Conservation (phyloP, 768 basidiomycete genomes). For the Kwoniella pini region DNA sequence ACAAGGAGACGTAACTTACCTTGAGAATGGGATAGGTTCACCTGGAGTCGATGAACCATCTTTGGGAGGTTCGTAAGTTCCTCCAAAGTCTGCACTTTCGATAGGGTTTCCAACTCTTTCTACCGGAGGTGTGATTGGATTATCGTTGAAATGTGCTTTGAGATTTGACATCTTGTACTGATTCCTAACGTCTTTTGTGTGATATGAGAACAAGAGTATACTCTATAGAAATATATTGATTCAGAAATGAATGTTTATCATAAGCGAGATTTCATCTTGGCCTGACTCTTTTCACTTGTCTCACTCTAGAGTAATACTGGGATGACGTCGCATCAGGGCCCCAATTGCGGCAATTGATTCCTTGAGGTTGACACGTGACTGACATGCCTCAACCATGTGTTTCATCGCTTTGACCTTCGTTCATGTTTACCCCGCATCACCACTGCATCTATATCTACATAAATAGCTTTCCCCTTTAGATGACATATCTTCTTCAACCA, state of each 20-base stretch:
- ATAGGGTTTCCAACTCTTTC: conserved; percentile 20
- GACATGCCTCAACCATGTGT: neutral
- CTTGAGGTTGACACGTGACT: neutral
- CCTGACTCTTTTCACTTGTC: neutral
- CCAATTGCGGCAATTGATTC: neutral
- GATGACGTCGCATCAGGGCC: conserved; percentile 1
- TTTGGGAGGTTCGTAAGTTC: conserved; percentile 1
- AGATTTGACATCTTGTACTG: conserved; percentile 17
- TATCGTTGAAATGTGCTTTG: conserved; percentile 23
- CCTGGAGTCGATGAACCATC: conserved; percentile 7
- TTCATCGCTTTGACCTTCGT: neutral
- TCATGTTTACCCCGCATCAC: neutral
- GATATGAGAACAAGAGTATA: too few species aligned
- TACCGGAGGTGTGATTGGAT: conserved; percentile 29
- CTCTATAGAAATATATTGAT: too few species aligned
- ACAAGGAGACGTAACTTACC: conserved; percentile 20
- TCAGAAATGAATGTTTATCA: too few species aligned
- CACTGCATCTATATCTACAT: too few species aligned
- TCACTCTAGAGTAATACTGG: neutral
- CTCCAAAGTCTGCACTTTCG: conserved; percentile 3
- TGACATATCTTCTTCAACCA: too few species aligned
- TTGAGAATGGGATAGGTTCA: conserved; percentile 48
- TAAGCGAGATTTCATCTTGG: neutral
- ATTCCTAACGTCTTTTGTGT: neutral
- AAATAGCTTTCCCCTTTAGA: too few species aligned